Base-by-base conservation (phyloP, 2,329 filamentous ascomycete species). In the Polytolypa hystricis region DNA sequence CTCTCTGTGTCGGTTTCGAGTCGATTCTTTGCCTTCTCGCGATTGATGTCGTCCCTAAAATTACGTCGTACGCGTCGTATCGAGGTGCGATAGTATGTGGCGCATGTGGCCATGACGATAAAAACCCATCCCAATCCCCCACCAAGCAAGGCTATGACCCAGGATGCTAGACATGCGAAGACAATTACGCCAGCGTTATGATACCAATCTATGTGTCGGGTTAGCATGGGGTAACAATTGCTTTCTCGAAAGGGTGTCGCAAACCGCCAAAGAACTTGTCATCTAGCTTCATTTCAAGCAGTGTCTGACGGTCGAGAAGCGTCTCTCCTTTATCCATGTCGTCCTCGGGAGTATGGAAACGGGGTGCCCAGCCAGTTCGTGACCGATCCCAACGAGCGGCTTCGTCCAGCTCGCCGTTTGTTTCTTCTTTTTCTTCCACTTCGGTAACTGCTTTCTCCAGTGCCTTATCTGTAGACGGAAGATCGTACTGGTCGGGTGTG, bases 71-170 rank as follows among this genome's bases (percentile, higher is more conserved):
- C 86, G 44, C 91, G 80, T 46, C 89, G 84, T 46, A 95, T 74
- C 2, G 91, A 98, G 19, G 91, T 98, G 43, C 91, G 77, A 61
- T 98, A 98, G 67, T 96, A 98, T 36, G 91, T 96, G 37, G 80
- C 81, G 62, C 91, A 96, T 46, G 77, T 66, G 16, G 85, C 83
- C 84, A 96, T 94, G 56, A 98, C 71, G 47, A 96, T 74, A 51
- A 95, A 81, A 43, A 98, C 71, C 89, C 89, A 98, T 41, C 76
- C 87, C 10, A 98, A 70, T 15, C 91, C 91, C 42, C 91, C 91
- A 29, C 93, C 91, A 7, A 98, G 68, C 14, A 89, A 70, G 19
- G 87, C 89, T 25, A 95, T 71, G 3, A 94, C 70, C 87, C 89
- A 98, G 15, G 89, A 94, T 19, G 76, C 69, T 35, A 98, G 67